Conservation (phyloP, 2,329 filamentous ascomycete species). For the Cryphonectria parasitica region DNA sequence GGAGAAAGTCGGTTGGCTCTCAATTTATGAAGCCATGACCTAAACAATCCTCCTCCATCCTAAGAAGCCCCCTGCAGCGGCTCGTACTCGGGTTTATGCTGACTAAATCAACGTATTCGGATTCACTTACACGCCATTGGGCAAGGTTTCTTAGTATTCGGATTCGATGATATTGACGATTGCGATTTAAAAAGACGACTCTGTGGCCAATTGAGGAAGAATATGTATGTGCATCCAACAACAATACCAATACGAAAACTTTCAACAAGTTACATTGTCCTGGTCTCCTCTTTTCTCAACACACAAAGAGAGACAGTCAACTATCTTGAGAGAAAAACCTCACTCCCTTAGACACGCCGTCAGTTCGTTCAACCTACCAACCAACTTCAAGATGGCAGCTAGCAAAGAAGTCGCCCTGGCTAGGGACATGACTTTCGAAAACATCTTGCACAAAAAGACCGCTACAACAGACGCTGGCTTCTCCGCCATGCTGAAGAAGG, state of each 20-base stretch:
- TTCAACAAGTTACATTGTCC: background rate
- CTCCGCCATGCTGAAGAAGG: constrained; percentile 29
- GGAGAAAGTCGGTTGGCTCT: background rate
- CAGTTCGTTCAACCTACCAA: background rate
- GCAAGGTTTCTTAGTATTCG: background rate
- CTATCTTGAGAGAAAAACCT: background rate
- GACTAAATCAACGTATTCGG: constrained; percentile 1
- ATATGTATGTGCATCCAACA: background rate
- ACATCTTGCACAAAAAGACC: constrained; percentile 27
- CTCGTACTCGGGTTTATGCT: constrained; percentile 10
- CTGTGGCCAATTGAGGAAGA: background rate
- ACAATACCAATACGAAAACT: background rate
- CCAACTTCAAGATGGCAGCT: constrained; percentile 13
- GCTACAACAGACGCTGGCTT: constrained; percentile 24
- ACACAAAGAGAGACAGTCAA: background rate
- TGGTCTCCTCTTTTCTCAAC: background rate
- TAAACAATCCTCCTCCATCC: background rate
- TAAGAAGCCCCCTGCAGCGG: background rate
- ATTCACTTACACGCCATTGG: constrained; percentile 12
- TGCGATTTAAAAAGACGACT: background rate
- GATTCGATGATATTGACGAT: constrained; percentile 3
- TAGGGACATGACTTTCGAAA: constrained; percentile 28
- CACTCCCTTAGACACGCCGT: background rate
- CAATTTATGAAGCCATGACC: background rate
- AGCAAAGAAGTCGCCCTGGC: constrained; percentile 19